These are phyloP conservation scores for Aschersonia sp. DNA, from an alignment of 2,329 filamentous ascomycete genomes.

Conservation along the genomic window DNA sequence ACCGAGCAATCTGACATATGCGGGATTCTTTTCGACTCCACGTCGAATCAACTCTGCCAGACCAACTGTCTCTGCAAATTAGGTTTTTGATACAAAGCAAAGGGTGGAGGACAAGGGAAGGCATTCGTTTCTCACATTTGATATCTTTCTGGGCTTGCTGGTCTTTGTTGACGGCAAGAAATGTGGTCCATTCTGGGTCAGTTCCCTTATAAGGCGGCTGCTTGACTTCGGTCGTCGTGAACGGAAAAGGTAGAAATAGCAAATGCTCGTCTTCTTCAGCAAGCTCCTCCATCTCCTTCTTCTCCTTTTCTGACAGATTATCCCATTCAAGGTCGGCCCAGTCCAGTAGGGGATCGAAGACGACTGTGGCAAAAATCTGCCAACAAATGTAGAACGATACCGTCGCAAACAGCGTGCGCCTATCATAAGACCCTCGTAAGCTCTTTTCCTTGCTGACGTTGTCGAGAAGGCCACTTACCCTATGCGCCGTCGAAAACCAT, in stretches of 20 bases:
- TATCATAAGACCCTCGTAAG: constrained; percentile 2
- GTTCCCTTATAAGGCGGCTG: constrained; percentile 36
- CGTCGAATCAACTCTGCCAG: constrained; percentile 18
- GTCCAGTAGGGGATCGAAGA: constrained; percentile 29
- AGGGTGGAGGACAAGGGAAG: neutral
- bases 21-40: constrained; percentile 24
- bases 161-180: constrained; percentile 43
- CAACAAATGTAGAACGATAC: constrained; percentile 22
- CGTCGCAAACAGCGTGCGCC: constrained; percentile 16
- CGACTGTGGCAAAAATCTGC: constrained; percentile 27
- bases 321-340: constrained; percentile 27
- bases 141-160: constrained; percentile 30
- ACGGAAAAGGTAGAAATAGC: constrained; percentile 48
- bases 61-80: constrained; percentile 10
- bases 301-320: constrained; percentile 27
- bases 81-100: neutral
- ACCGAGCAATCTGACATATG: constrained; percentile 24
- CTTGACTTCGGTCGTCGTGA: constrained; percentile 34
- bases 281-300: constrained; percentile 22
- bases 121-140: constrained; percentile 22
- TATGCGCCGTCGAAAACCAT: constrained; percentile 3
- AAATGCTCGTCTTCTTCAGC: constrained; percentile 28
- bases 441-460: too few relatives aligned
- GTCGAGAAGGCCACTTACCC: neutral
- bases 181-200: constrained; percentile 51